Conservation (phyloP, 352 stramenopile genomes). For the Phytophthora citrophthora region DNA sequence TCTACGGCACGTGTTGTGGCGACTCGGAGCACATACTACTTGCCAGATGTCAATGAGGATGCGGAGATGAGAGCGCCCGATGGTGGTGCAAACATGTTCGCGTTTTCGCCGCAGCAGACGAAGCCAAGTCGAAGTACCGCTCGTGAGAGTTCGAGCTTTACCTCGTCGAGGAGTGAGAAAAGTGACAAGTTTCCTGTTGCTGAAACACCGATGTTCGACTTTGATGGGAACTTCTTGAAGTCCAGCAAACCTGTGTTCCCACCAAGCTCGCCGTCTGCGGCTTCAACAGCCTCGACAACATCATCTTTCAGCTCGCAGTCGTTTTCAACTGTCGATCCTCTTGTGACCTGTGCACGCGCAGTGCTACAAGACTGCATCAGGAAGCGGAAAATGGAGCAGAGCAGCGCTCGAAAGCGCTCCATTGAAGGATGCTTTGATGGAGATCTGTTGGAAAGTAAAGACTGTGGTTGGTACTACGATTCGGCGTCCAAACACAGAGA, state of each 20-base stretch:
- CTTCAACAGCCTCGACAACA: slow-evolving; percentile 52
- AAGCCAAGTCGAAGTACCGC: slow-evolving; percentile 16
- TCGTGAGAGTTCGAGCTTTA: slow-evolving; percentile 10
- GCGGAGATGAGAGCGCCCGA: slow-evolving; percentile 32
- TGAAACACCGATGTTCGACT: slow-evolving; percentile 21
- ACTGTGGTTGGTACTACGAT: slow-evolving; percentile 36
- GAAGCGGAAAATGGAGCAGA: slow-evolving; percentile 61
- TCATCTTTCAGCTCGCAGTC: slow-evolving; percentile 48
- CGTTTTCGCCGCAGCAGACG: slow-evolving; percentile 19
- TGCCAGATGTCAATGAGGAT: slow-evolving; percentile 34
- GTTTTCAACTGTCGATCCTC: slow-evolving; percentile 51
- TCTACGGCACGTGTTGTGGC: slow-evolving; percentile 10
- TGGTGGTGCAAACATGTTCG: slow-evolving; percentile 17
- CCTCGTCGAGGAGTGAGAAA: slow-evolving; percentile 14
- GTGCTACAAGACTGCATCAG: slow-evolving; percentile 79
- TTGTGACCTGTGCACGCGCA: slow-evolving; percentile 66
- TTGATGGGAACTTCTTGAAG: slow-evolving; percentile 22
- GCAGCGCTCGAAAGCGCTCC: slow-evolving; percentile 68
- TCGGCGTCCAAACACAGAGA: slow-evolving; percentile 50
- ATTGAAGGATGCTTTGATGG: slow-evolving; percentile 57
- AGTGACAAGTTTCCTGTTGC: background rate
- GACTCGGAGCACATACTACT: slow-evolving; percentile 13
- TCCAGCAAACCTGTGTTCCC: slow-evolving; percentile 22
- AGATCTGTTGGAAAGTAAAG: slow-evolving; percentile 43
- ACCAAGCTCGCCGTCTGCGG: slow-evolving; percentile 35